A percentile compares a stretch with the other conserved stretches of the same genome.
Conservation (phyloP, 495 filamentous ascomycete species). For the Aspergillus panamensis region DNA sequence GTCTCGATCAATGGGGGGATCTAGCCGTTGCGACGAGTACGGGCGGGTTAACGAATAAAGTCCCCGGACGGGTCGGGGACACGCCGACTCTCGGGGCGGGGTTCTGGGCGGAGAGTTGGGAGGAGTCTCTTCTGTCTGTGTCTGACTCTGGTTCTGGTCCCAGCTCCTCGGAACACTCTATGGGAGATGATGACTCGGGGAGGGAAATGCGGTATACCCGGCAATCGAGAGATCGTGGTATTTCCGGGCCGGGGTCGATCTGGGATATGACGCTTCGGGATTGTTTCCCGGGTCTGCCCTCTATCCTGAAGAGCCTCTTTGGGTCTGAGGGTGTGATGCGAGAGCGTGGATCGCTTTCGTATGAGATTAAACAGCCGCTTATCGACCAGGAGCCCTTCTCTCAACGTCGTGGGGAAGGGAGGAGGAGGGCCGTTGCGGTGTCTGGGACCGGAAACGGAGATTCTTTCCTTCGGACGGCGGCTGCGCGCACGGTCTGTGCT, state of each 20-base stretch:
- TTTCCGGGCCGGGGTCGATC: not conserved
- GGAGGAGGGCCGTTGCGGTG: constrained; percentile 55
- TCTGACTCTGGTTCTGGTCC: not conserved
- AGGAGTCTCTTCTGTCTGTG: constrained; percentile 13
- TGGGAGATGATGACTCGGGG: no score
- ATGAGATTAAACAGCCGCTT: constrained; percentile 6
- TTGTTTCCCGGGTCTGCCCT: constrained; percentile 4
- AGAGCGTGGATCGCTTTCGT: not conserved
- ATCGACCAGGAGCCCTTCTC: not conserved
- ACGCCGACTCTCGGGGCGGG: constrained; percentile 83
- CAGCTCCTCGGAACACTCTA: not conserved
- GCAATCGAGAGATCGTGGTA: not conserved
- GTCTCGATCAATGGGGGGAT: constrained; percentile 67
- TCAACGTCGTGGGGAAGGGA: not conserved
- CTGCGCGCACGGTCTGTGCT: constrained; percentile 66
- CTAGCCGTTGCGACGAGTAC: constrained; percentile 81
- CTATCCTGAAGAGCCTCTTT: not conserved
- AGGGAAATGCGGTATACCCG: constrained; percentile 4
- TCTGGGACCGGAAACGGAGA: constrained; percentile 91
- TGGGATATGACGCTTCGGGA: constrained; percentile 16
- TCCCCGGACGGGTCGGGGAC: constrained; percentile 80
- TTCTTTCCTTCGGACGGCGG: constrained; percentile 74
- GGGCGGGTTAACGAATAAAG: constrained; percentile 85
- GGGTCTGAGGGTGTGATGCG: not conserved
- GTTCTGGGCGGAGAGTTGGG: constrained; percentile 86